Evolutionary conservation across 768 basidiomycete genomes (phyloP).

Genomic region (Boletus pseudopeckii): DNA sequence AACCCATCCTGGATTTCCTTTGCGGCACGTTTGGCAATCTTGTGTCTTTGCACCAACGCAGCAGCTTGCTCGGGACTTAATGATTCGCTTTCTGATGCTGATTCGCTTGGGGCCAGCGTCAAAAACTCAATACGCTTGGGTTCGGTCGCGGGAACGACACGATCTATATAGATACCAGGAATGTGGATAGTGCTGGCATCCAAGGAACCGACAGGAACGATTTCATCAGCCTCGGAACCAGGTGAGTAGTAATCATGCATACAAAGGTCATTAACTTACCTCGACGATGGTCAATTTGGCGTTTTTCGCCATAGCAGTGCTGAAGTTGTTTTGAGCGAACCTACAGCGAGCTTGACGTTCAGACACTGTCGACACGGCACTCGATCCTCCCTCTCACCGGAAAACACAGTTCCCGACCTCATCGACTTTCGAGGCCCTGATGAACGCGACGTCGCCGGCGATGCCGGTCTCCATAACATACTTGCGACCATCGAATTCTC

Average conservation of each 20-base stretch:
- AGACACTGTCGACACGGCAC: not conserved
- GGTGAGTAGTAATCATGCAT: not conserved
- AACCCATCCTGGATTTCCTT: conserved; percentile 86
- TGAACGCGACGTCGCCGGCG: conserved; percentile 77
- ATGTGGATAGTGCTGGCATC: conserved; percentile 81
- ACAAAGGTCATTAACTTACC: conserved; percentile 36
- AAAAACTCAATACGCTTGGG: conserved; percentile 76
- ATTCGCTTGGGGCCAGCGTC: conserved; percentile 58
- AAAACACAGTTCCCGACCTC: conserved; percentile 90
- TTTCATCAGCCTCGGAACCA: conserved; percentile 69
- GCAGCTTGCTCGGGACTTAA: conserved; percentile 49
- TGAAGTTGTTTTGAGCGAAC: conserved; percentile 87
- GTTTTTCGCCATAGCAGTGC: conserved; percentile 81
- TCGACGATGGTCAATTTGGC: conserved; percentile 90
- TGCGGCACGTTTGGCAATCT: conserved; percentile 83
- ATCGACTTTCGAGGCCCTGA: conserved; percentile 90
- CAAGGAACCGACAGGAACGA: conserved; percentile 78
- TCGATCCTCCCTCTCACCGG: conserved; percentile 45
- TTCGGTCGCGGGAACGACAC: conserved; percentile 74
- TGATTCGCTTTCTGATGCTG: conserved; percentile 24
- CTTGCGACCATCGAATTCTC: conserved; percentile 73
- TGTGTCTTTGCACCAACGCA: conserved; percentile 55
- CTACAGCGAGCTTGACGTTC: conserved; percentile 33
- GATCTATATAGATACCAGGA: conserved; percentile 85
- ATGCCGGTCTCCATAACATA: conserved; percentile 83